These are phyloP conservation scores for Fraxinus latifolia DNA, from an alignment of 305 asterid species.

Conservation along the genomic window DNA sequence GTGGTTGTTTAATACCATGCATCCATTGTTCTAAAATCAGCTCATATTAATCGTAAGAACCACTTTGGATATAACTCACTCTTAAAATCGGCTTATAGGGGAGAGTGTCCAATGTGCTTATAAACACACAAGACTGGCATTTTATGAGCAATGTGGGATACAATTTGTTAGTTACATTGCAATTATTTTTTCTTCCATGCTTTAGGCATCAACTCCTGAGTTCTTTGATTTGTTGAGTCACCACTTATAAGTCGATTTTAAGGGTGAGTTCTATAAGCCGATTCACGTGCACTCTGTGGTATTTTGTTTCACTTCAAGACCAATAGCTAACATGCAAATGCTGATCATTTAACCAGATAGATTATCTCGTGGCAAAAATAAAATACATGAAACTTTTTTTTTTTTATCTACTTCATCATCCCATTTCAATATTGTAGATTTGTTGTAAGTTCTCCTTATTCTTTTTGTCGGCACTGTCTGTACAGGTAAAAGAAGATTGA, in stretches of 20 bases:
- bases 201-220: not conserved
- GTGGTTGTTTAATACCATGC: not conserved
- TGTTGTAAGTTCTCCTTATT: conserved; percentile 7
- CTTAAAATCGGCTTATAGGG: not conserved
- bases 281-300: not conserved
- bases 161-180: not conserved
- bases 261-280: not conserved
- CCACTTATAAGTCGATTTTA: not conserved
- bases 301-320: conserved; percentile 1
- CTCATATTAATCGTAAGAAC: no score
- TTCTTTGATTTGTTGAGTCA: not conserved
- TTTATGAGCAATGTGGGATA: not conserved
- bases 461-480: not conserved
- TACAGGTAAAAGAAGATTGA: conserved; percentile 74
- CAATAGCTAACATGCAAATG: not conserved
- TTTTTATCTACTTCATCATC: not conserved
- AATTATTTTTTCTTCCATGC: not conserved
- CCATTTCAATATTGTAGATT: conserved; percentile 7
- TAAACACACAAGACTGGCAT: not conserved
- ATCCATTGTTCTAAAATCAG: not conserved
- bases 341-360: not conserved
- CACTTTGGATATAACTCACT: not conserved
- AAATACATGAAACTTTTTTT: not conserved
- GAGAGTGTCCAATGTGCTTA: not conserved
- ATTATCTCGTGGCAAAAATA: not conserved